Evolutionary conservation across 2,329 filamentous ascomycete genomes (phyloP).

Genomic region (Sodiomyces alkalinus): DNA sequence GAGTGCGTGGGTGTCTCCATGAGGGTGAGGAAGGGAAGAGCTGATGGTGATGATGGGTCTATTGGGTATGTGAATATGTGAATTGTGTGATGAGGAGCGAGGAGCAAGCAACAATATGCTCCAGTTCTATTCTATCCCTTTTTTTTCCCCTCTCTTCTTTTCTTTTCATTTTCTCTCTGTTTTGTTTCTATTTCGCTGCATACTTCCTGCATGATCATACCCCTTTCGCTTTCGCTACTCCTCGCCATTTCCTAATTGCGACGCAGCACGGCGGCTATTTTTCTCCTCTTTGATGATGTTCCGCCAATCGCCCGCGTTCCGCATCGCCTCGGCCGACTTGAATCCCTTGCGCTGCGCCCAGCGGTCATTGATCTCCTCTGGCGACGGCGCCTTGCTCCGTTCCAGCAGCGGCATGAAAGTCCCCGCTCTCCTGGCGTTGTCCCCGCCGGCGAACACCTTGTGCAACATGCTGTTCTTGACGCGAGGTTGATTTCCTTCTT

Average conservation of each 20-base stretch:
- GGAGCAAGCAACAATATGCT: neutral
- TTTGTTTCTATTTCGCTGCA: no score
- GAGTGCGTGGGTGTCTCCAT: conserved; percentile 67
- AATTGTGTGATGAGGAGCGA: no score
- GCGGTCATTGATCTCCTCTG: conserved; percentile 42
- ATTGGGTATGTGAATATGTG: no score
- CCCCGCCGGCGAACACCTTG: conserved; percentile 39
- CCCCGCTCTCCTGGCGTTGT: conserved; percentile 32
- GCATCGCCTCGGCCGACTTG: conserved; percentile 32
- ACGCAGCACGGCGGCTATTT: neutral
- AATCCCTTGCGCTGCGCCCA: conserved; percentile 49
- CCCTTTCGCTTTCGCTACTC: neutral
- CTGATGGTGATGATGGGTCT: no score
- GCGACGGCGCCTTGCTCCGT: conserved; percentile 30
- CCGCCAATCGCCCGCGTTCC: conserved; percentile 9
- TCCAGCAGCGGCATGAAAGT: conserved; percentile 40
- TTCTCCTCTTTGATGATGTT: conserved; percentile 4
- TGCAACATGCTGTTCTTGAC: conserved; percentile 10
- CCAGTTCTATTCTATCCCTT: conserved; percentile 1
- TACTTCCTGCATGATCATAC: neutral
- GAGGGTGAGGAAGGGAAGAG: conserved; percentile 28
- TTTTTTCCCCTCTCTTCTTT: neutral
- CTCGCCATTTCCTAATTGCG: neutral
- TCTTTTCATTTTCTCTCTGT: neutral
- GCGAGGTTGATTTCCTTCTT: conserved; percentile 9